Evolutionary conservation across 805 yeast species (phyloP).

Genomic region (Candida vaughaniae): DNA sequence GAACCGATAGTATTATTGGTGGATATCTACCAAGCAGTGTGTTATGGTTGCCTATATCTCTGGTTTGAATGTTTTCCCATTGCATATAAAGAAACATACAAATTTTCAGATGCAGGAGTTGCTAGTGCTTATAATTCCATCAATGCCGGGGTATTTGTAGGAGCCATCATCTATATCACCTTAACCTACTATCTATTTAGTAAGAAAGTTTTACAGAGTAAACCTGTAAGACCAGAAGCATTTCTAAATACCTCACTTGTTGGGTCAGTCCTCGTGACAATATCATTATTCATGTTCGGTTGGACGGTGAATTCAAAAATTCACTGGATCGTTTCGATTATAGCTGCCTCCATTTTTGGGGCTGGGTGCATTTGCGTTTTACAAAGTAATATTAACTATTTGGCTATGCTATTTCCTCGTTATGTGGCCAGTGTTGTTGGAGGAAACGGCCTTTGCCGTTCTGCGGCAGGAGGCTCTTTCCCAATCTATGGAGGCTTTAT

Average conservation of each 20-base stretch:
- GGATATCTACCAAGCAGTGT: conserved; percentile 49
- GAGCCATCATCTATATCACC: conserved; percentile 2
- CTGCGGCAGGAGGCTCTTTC: conserved; percentile 53
- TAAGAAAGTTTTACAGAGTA: conserved; percentile 10
- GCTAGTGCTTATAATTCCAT: conserved; percentile 28
- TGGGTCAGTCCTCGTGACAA: conserved; percentile 41
- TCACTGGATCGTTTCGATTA: conserved; percentile 50
- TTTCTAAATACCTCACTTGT: conserved; percentile 38
- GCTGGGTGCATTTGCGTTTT: conserved; percentile 42
- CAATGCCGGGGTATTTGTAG: conserved; percentile 7
- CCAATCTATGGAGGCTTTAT: conserved; percentile 62
- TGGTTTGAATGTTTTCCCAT: conserved; percentile 66
- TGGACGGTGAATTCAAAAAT: conserved; percentile 43
- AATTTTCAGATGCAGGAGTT: conserved; percentile 47
- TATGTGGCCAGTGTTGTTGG: conserved; percentile 58
- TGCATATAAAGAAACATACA: conserved; percentile 43
- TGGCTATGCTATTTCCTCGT: conserved; percentile 48
- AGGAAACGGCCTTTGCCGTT: conserved; percentile 49
- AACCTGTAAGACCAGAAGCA: conserved; percentile 36
- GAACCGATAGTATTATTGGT: conserved; percentile 61
- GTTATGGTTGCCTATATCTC: conserved; percentile 52
- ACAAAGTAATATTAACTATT: conserved; percentile 49
- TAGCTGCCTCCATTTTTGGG: conserved; percentile 42
- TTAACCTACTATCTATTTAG: conserved; percentile 3
- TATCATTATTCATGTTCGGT: conserved; percentile 45